phyloP scores from a whole-genome alignment of 768 basidiomycete species.

The Podaxis mareebaensis region DNA sequence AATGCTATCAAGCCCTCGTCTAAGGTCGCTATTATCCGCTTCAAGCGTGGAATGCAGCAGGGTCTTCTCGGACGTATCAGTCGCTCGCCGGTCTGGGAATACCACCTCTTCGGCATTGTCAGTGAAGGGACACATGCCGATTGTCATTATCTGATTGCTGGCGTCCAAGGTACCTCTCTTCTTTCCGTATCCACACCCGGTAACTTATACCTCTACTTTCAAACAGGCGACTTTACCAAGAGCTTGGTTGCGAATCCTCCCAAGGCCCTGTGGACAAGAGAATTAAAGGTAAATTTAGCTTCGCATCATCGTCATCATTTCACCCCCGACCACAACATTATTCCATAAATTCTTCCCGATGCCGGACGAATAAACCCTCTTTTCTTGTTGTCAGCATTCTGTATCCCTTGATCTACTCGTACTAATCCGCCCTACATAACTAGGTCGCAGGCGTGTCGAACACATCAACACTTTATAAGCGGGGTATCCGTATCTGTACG shows the following conservation, averaged over 20 bases:
- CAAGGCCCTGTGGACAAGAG: conserved; percentile 72
- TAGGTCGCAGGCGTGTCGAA: conserved; percentile 82
- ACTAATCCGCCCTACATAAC: neutral
- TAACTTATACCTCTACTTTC: conserved; percentile 8
- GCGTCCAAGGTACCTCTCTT: conserved; percentile 56
- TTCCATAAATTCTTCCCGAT: neutral
- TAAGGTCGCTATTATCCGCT: conserved; percentile 78
- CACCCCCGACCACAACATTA: too few relatives aligned
- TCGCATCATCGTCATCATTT: neutral
- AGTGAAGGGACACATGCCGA: conserved; percentile 75
- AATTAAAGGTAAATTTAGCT: conserved; percentile 61
- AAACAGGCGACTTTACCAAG: conserved; percentile 69
- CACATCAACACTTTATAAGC: conserved; percentile 76
- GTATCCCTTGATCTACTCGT: neutral
- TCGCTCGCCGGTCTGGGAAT: conserved; percentile 74
- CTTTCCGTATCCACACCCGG: neutral
- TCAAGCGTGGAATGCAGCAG: conserved; percentile 84
- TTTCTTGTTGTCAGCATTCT: neutral
- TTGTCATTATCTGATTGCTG: conserved; percentile 80
- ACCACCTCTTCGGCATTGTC: conserved; percentile 80
- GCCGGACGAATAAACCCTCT: neutral
- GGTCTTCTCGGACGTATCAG: conserved; percentile 75
- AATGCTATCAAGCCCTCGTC: conserved; percentile 58
- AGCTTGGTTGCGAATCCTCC: conserved; percentile 72
- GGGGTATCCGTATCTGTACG: conserved; percentile 80